Evolutionary conservation across 2,329 filamentous ascomycete species (phyloP).

Genomic region (Nemania abortiva): DNA sequence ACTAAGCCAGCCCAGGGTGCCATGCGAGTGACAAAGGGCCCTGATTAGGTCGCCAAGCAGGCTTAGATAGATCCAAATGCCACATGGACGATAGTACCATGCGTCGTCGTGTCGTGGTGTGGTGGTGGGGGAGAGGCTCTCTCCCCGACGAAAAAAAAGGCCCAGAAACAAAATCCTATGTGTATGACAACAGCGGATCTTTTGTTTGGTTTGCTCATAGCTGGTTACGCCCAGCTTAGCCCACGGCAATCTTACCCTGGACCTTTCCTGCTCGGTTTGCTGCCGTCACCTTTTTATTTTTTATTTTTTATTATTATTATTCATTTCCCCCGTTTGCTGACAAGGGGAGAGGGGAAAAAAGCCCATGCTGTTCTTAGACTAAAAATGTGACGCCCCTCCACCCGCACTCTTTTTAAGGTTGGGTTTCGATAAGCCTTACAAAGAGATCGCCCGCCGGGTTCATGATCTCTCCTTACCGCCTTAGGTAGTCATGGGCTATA

Average conservation of each 20-base stretch:
- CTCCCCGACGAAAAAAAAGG: constrained; percentile 21
- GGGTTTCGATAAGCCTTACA: constrained; percentile 29
- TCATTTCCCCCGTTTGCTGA: constrained; percentile 17
- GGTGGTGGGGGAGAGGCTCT: constrained; percentile 28
- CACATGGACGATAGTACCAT: constrained; percentile 27
- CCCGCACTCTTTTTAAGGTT: not conserved
- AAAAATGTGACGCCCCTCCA: constrained; percentile 18
- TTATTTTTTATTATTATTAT: no score
- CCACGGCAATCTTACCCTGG: constrained; percentile 16
- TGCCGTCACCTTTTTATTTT: no score
- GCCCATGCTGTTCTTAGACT: constrained; percentile 19
- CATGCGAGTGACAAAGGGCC: not conserved
- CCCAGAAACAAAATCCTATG: constrained; percentile 23
- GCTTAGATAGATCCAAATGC: constrained; percentile 6
- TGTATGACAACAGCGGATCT: constrained; percentile 24
- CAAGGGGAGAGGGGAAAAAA: constrained; percentile 4
- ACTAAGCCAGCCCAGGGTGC: constrained; percentile 16
- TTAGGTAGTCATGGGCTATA: constrained; percentile 10
- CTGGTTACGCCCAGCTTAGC: not conserved
- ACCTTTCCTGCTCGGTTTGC: no score
- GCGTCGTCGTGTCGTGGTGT: constrained; percentile 16
- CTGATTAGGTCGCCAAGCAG: constrained; percentile 6
- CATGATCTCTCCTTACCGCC: constrained; percentile 29
- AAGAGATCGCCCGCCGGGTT: constrained; percentile 31
- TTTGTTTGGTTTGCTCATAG: constrained; percentile 12